Base-by-base conservation (phyloP, 257 asterid species). In the Rubia yunnanensis region DNA sequence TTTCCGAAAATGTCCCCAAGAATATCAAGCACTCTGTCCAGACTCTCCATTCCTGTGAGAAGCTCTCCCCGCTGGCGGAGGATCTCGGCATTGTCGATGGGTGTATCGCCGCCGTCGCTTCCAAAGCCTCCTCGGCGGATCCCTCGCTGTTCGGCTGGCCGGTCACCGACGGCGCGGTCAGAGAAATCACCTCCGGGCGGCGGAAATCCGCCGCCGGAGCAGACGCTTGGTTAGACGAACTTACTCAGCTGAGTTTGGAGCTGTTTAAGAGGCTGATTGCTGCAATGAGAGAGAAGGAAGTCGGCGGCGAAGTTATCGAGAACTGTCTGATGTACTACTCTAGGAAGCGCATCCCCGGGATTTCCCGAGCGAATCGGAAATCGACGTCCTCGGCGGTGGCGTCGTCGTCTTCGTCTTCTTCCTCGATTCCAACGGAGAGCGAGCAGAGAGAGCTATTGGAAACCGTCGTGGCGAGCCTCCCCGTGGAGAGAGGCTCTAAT, bases 71-170 rank as follows among this genome's bases (percentile, higher is more conserved):
- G 1, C 55, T 81, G 73, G 90, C 95, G 13, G 99, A 92, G 49
- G 63, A 72, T 17, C 75, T 92, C 58, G 84, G 83, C 65, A 88
- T 92, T 78, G 88, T 77, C 24, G 83, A 77, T 70, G 81, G 92
- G 73, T 89, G 96, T 78, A 76, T 89, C 53, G 85, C 86, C 11
- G 94, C 95, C 28, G 70, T 87, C 50, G 90, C 87, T 0, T 62
- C 73, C 48, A 90, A 70, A 70, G 96, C 96, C 69, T 82, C 88
- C 17, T 64, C 81, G 26, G 57, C 90, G 4, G 97, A 90, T 86
- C 95, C 96, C 50, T 74, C 97, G 49, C 67, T 90, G 36, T 86
- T 94, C 9, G 97, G 99, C 14, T 94, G 99, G 97, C 99, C 99
- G 31, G 86, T 94, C 48, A 87, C 73, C 70, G 95, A 84, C 71